These are phyloP conservation scores for Schizochytrium sp. DNA, from an alignment of 108 stramenopile species.

Conservation along the genomic window DNA sequence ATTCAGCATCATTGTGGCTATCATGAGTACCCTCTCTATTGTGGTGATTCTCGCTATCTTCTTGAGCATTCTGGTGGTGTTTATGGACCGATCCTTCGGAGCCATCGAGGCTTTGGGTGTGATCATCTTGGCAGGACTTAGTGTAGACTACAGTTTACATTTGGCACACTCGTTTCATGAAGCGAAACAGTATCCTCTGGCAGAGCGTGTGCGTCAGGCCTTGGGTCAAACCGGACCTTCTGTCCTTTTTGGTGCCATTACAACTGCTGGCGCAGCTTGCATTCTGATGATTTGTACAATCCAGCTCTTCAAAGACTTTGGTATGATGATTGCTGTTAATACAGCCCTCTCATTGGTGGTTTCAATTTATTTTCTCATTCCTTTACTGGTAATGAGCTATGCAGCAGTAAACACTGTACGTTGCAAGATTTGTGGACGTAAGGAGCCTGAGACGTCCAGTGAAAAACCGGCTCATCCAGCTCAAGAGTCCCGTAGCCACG, in stretches of 20 bases:
- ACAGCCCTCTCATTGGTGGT: neutral
- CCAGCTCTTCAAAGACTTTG: conserved; percentile 48
- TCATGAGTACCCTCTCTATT: neutral
- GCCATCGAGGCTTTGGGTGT: conserved; percentile 44
- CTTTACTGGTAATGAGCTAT: conserved; percentile 9
- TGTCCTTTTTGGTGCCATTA: conserved; percentile 43
- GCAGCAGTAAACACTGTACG: neutral
- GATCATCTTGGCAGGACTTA: conserved; percentile 29
- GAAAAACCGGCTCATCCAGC: too few relatives aligned
- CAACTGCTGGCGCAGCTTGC: conserved; percentile 32
- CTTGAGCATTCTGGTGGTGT: conserved; percentile 1
- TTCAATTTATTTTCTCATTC: conserved; percentile 24
- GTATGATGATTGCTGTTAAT: conserved; percentile 22
- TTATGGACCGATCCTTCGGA: conserved; percentile 36
- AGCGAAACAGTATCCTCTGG: neutral
- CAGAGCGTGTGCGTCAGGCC: neutral
- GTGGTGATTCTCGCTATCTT: neutral
- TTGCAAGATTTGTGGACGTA: neutral
- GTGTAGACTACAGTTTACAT: conserved; percentile 43
- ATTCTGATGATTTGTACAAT: neutral
- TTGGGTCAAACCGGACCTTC: conserved; percentile 40
- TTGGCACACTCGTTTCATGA: conserved; percentile 37
- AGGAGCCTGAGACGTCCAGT: too few relatives aligned
- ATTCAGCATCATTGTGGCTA: neutral
- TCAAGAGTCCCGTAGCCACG: too few relatives aligned